Base-by-base conservation (phyloP, 23 red algal genomes). In the Chondrus crispus region DNA sequence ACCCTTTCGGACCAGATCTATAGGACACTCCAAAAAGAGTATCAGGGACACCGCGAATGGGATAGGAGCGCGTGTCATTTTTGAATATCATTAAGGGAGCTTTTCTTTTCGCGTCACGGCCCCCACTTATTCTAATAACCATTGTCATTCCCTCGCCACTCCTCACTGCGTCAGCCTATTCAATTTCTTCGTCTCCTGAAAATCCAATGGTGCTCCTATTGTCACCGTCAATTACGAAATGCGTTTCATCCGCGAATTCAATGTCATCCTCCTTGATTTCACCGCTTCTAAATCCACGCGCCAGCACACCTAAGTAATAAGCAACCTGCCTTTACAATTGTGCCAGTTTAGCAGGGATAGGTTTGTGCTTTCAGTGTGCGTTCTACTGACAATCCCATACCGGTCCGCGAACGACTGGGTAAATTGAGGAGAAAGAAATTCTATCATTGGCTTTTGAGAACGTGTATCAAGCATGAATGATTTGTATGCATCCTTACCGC, bases 281-380 rank as follows among this genome's bases (percentile, higher is more conserved):
- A 28, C 66, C 66, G 35, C 66, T 72, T 33, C 24, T 38, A 72
- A 72, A 38, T 30, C 22, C 24, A 72, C 22, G 24, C 28, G 66
- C 22, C 12, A 72, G 22, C 35, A 38, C 22, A 72, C 66, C 66
- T 13, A 72, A 26, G 28, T 72, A 26, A 72, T 28, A 13, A 72
- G 66, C 66, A 30, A 72, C 66, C 14, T 28, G 50, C 20, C 20
- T 54, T 20, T 54, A 12, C 12, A 54, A 14, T 12, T 14, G 50
- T 14, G 20, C 28, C 28, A 14, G 12, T 26, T 72, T 72, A 16
- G 22, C 66, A 2, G 84, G 84, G 19, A 20, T 46, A 5, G 51
- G 51, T 38, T 64, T 73, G 11, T 42, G 47, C 52, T 88, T 88
- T 64, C 84, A 24, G 84, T 88, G 9, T 51, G 64, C 14, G 84